Evolutionary conservation across 352 stramenopile species (phyloP), one percentile per base, ranked within the genome.

Genomic region (Globisporangium rhizosaccharum): DNA sequence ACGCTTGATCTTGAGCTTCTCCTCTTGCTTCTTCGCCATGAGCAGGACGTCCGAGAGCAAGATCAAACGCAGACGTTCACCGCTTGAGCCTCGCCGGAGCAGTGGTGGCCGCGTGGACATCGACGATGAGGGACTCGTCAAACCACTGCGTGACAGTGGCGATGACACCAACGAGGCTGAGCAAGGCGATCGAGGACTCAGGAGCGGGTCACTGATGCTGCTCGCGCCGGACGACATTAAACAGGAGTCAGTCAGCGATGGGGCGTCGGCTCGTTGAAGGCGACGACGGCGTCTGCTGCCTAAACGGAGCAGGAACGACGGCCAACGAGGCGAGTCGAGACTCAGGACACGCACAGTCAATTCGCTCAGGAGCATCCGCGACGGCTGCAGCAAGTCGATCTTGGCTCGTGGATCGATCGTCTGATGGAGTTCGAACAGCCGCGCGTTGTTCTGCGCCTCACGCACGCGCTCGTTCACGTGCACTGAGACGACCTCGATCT

Each of bases 391-490:
- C 10, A 90, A 52, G 41, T 85, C 66, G 17, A 85, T 10, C 15
- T 71, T 74, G 8, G 59, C 58, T 11, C 63, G 56, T 12, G 66
- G 56, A 55, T 84, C 71, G 18, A 86, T 66, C 42, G 67, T 77
- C 44, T 70, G 36, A 1, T 44, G 37, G 6, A 88, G 56, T 44
- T 71, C 52, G 18, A 82, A 63, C 0, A 90, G 59, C 1, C 75
- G 72, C 7, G 70, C 56, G 45, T 90, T 90, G 62, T 86, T 76
- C 56, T 88, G 71, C 8, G 75, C 75, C 30, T 87, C 70, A 14
- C 72, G 72, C 45, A 88, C 80, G 30, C 80, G 79, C 42, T 84
- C 78, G 26, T 90, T 88, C 14, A 90, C 80, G 20, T 80, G 65
- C 14, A 70, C 64, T 0, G 78, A 85, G 14, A 88, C 73, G 17